Conservation (phyloP, 1,284 basidiomycete species). For the Stygiomarasmius scandens region DNA sequence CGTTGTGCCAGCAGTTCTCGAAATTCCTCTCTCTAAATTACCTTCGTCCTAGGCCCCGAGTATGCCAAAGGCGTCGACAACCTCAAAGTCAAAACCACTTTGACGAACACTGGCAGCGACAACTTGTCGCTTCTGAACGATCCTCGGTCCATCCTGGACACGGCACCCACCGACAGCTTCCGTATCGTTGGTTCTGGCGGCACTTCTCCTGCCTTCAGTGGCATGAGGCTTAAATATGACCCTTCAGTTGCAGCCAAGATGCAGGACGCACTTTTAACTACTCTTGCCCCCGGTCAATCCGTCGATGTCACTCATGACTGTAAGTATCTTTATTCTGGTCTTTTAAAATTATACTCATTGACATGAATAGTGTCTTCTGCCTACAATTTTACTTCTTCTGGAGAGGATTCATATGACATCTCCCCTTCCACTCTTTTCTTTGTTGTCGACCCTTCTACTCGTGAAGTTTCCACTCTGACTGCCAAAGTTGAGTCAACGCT, state of each 20-base stretch:
- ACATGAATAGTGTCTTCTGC: slow-evolving; percentile 39
- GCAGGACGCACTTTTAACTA: slow-evolving; percentile 31
- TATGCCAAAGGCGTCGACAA: slow-evolving; percentile 39
- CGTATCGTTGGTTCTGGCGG: slow-evolving; percentile 35
- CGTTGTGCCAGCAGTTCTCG: slow-evolving; percentile 6
- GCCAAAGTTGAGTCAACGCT: slow-evolving; percentile 32
- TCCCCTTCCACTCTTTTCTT: slow-evolving; percentile 44
- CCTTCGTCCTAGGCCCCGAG: slow-evolving; percentile 30
- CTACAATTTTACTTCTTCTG: slow-evolving; percentile 46
- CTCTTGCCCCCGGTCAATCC: slow-evolving; percentile 42
- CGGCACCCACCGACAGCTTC: slow-evolving; percentile 42
- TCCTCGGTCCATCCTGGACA: slow-evolving; percentile 37
- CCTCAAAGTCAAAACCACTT: slow-evolving; percentile 38
- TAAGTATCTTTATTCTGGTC: slow-evolving; percentile 38
- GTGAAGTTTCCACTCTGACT: slow-evolving; percentile 29
- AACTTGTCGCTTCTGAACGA: slow-evolving; percentile 44
- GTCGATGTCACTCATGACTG: slow-evolving; percentile 39
- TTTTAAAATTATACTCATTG: not conserved
- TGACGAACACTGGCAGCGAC: slow-evolving; percentile 47
- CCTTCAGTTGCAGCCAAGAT: slow-evolving; percentile 23
- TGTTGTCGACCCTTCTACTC: slow-evolving; percentile 36
- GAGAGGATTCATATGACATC: slow-evolving; percentile 42
- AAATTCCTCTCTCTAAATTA: not conserved
- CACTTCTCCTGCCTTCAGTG: slow-evolving; percentile 36
- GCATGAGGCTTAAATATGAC: slow-evolving; percentile 35